Base-by-base conservation (phyloP, 805 yeast genomes). In the Ogataea methanolica region DNA sequence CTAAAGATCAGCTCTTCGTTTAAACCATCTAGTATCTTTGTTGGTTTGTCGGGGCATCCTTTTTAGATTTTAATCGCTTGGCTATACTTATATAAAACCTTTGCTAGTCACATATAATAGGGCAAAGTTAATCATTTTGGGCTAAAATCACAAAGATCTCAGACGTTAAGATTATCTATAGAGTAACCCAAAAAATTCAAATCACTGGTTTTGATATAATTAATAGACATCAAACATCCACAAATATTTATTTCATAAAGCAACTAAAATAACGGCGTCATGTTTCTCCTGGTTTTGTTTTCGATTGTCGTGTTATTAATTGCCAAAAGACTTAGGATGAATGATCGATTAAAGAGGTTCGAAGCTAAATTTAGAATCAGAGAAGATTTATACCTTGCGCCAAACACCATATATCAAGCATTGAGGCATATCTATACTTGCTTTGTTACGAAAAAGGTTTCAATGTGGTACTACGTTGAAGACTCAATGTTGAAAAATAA, bases 401-500 rank as follows among this genome's bases (percentile, higher is more conserved):
- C 77, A 16, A 72, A 70, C 41, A 73, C 75, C 31, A 48, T 75
- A 14, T 58, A 65, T 33, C 61, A 65, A 33, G 75, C 75, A 4
- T 47, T 71, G 12, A 72, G 72, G 2, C 82, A 74, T 54, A 62
- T 70, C 9, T 65, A 65, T 54, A 61, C 61, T 22, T 50, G 55
- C 43, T 56, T 62, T 14, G 59, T 60, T 36, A 57, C 72, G 23
- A 73, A 72, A 36, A 68, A 64, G 46, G 79, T 83, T 44, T 82
- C 83, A 56, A 75, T 76, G 57, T 89, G 94, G 90, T 83, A 87
- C 62, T 54, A 68, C 16, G 80, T 89, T 55, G 95, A 85, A 55
- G 53, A 67, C 26, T 66, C 76, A n/a, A 90, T 75, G 4, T 46
- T 59, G 23, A 62, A 66, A 46, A 58, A 76, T 52, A 80, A 85